Base-by-base conservation (phyloP, 345 rosid genomes). In the Corchorus olitorius region DNA sequence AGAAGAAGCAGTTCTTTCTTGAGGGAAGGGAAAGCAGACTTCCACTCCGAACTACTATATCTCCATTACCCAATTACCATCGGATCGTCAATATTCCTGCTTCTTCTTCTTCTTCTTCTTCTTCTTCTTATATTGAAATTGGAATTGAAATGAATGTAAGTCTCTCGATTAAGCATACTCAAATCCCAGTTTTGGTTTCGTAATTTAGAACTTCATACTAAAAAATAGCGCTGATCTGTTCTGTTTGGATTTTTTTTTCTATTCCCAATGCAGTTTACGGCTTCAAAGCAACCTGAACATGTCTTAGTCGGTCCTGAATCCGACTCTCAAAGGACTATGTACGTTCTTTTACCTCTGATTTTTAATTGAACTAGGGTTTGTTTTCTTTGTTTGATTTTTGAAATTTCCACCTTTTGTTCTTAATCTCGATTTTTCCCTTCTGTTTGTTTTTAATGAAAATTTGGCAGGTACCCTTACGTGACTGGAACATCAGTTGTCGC, bases 401-500 rank as follows among this genome's bases (percentile, higher is more conserved):
- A 45, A 56, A 65, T 3, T n/a, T 10, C 45, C 63, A 46, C 2
- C 14, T 39, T 6, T 19, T 43, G 50, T 66, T 56, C 33, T 50
- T 50, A 41, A 17, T 72, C 62, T 71, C 64, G 7, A 56, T 11
- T 50, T 59, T 68, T 76, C 14, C 27, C 27, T 27, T 27, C 27
- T 27, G 1, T 27, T 27, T 27, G 27, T 27, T 27, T 27, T 27
- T 27, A 27, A 27, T 48, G 33, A 34, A 56, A 45, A 54, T 74
- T 50, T 50, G 1, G 6, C 61, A 91, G 99, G 87, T 87, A 90
- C 67, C 99, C 99, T 8, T 96, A 89, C 68, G 99, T 96, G 64
- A 96, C 99, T 52, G 99, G 99, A 56, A 91, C 99, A 2, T 93
- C 99, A 7, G 92, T 92, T 46, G 91, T 93, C 39, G 99, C 99